phyloP scores from a whole-genome alignment of 2,329 filamentous ascomycete genomes.

The Xylaria sp. region DNA sequence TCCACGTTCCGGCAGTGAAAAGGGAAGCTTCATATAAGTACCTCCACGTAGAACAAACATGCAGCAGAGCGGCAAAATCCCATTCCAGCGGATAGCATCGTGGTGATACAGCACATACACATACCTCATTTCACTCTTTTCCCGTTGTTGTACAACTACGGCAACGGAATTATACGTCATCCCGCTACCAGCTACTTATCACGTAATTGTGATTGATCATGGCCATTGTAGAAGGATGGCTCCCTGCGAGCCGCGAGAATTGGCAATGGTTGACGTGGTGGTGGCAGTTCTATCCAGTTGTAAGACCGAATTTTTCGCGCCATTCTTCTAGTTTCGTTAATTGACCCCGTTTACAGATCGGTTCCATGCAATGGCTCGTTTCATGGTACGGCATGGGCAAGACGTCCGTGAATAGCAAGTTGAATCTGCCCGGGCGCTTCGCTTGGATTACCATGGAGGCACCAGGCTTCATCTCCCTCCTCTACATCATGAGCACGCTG shows the following conservation, averaged over 20 bases:
- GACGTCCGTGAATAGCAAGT: slow-evolving; percentile 76
- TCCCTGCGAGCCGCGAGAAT: slow-evolving; percentile 68
- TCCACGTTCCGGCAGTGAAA: not conserved
- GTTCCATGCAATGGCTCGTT: slow-evolving; percentile 78
- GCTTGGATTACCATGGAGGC: slow-evolving; percentile 92
- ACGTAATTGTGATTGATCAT: slow-evolving; percentile 45
- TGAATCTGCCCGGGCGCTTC: slow-evolving; percentile 90
- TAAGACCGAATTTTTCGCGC: slow-evolving; percentile 48
- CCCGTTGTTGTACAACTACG: not conserved
- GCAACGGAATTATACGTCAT: slow-evolving; percentile 3
- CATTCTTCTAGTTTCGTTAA: slow-evolving; percentile 18
- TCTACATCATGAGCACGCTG: slow-evolving; percentile 81
- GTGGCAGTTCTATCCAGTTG: slow-evolving; percentile 67
- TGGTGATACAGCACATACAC: not conserved
- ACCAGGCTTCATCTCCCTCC: slow-evolving; percentile 78
- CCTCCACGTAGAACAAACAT: not conserved
- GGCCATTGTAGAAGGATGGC: slow-evolving; percentile 64
- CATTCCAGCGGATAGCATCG: not conserved
- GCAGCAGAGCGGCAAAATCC: not conserved
- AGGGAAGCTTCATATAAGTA: not conserved
- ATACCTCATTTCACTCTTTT: not conserved
- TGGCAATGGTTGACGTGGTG: slow-evolving; percentile 63
- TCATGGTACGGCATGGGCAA: slow-evolving; percentile 93
- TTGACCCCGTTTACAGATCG: slow-evolving; percentile 64
- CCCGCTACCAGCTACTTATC: not conserved